These are phyloP conservation scores for Medicago arabica DNA, from an alignment of 306 rosid genomes.

Conservation along the genomic window DNA sequence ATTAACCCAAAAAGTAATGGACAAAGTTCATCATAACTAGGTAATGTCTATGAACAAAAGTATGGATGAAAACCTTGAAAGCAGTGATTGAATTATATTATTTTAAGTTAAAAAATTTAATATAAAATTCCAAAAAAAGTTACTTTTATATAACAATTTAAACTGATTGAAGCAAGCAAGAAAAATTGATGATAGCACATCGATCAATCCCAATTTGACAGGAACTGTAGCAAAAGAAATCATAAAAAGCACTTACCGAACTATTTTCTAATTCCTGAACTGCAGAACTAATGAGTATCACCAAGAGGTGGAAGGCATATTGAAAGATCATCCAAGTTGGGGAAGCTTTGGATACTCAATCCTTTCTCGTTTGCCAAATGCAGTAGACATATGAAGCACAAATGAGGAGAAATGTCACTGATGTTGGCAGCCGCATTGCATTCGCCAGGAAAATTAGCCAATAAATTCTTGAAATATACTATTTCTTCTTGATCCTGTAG, in stretches of 20 bases:
- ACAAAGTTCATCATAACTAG: constrained; percentile 3
- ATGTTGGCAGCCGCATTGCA: constrained; percentile 74
- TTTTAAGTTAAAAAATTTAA: neutral
- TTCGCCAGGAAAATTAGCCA: constrained; percentile 75
- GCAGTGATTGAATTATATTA: neutral
- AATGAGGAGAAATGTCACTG: constrained; percentile 83
- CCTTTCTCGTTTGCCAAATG: constrained; percentile 97
- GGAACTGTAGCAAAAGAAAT: constrained; percentile 14
- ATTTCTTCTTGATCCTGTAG: constrained; percentile 57
- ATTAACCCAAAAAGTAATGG: neutral
- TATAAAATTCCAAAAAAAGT: neutral
- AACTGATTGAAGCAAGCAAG: neutral
- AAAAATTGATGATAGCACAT: constrained; percentile 18
- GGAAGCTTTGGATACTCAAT: constrained; percentile 63
- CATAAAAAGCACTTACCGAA: constrained; percentile 28
- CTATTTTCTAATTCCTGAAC: constrained; percentile 31
- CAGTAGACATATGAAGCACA: constrained; percentile 93
- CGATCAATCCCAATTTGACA: constrained; percentile 26
- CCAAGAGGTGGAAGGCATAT: constrained; percentile 52
- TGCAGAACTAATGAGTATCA: constrained; percentile 27
- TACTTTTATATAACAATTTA: neutral
- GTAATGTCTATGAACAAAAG: neutral
- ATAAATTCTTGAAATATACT: constrained; percentile 67
- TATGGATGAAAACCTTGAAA: neutral
- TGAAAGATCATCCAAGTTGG: constrained; percentile 74